Evolutionary conservation across 371 early-diverging fungal genomes (phyloP).

Genomic region (Mucor indicus): DNA sequence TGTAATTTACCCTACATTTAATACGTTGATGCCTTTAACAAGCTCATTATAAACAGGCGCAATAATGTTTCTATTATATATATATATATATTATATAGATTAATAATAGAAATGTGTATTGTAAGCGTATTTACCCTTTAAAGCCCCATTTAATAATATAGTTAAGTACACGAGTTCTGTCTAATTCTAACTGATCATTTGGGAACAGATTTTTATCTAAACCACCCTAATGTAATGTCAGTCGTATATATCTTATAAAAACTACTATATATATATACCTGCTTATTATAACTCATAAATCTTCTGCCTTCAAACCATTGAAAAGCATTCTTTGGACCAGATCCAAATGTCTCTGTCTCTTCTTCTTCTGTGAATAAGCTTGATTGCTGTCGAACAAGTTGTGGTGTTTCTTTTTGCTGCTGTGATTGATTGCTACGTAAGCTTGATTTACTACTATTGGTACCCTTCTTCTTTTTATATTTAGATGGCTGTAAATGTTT

Average conservation of each 20-base stretch:
- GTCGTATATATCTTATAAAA: too few relatives aligned
- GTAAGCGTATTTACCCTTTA: slow-evolving; percentile 18
- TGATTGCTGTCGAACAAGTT: too few relatives aligned
- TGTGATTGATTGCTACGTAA: too few relatives aligned
- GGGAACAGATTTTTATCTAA: slow-evolving; percentile 12
- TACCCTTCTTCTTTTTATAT: too few relatives aligned
- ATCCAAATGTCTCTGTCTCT: slow-evolving; percentile 7
- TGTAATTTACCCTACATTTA: slow-evolving; percentile 29
- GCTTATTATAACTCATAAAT: slow-evolving; percentile 5
- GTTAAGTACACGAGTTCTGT: slow-evolving; percentile 21
- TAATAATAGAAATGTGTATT: not conserved
- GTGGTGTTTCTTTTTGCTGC: too few relatives aligned
- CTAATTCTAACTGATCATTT: slow-evolving; percentile 29
- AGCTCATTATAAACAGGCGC: slow-evolving; percentile 23
- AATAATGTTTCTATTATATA: slow-evolving; percentile 16
- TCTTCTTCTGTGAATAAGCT: too few relatives aligned
- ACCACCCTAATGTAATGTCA: not conserved
- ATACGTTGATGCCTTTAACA: slow-evolving; percentile 17
- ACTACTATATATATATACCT: too few relatives aligned
- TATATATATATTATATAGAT: not conserved
- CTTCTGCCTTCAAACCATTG: slow-evolving; percentile 25
- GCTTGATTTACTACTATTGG: too few relatives aligned
- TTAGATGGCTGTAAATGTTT: slow-evolving; percentile 6
- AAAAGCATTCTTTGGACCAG: slow-evolving; percentile 27
- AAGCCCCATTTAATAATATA: slow-evolving; percentile 31